phyloP scores from a whole-genome alignment of 2,329 filamentous ascomycete species.

The Curvularia lunata region DNA sequence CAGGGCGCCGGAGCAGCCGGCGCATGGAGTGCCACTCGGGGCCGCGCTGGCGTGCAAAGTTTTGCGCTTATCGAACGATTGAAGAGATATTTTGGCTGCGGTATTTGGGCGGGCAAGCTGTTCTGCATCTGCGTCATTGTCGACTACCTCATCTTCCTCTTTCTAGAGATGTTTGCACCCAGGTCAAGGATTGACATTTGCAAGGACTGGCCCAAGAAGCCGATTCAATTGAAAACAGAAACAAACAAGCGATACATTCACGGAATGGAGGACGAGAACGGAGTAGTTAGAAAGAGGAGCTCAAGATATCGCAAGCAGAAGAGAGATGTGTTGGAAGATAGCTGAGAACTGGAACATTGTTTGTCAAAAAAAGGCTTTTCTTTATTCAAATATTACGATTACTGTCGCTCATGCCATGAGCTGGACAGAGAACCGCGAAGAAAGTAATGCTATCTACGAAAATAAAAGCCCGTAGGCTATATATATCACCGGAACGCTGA shows the following conservation, averaged over 20 bases:
- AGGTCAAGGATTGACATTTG: conserved; percentile 86
- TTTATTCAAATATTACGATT: conserved; percentile 31
- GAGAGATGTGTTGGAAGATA: conserved; percentile 28
- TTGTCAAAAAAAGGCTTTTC: conserved; percentile 6
- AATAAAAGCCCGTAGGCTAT: conserved; percentile 16
- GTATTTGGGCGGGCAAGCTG: conserved; percentile 96
- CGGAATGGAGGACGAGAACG: conserved; percentile 17
- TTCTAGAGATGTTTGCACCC: conserved; percentile 87
- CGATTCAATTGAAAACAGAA: conserved; percentile 18
- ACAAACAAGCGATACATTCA: conserved; percentile 19
- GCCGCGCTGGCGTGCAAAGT: conserved; percentile 74
- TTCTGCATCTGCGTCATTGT: conserved; percentile 95
- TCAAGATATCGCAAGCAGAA: conserved; percentile 37
- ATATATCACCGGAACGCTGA: conserved; percentile 19
- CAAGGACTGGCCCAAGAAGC: conserved; percentile 88
- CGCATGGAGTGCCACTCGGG: conserved; percentile 72
- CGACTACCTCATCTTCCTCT: conserved; percentile 88
- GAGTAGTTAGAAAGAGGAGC: conserved; percentile 35
- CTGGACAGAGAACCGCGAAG: conserved; percentile 26
- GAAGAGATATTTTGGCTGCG: conserved; percentile 96
- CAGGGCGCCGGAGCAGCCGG: conserved; percentile 74
- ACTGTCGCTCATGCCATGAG: conserved; percentile 22
- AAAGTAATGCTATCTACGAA: conserved; percentile 30
- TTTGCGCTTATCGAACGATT: conserved; percentile 93
- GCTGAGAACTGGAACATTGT: conserved; percentile 14